Conservation (phyloP, 2,329 filamentous ascomycete genomes). For the Lachnellula arida region DNA sequence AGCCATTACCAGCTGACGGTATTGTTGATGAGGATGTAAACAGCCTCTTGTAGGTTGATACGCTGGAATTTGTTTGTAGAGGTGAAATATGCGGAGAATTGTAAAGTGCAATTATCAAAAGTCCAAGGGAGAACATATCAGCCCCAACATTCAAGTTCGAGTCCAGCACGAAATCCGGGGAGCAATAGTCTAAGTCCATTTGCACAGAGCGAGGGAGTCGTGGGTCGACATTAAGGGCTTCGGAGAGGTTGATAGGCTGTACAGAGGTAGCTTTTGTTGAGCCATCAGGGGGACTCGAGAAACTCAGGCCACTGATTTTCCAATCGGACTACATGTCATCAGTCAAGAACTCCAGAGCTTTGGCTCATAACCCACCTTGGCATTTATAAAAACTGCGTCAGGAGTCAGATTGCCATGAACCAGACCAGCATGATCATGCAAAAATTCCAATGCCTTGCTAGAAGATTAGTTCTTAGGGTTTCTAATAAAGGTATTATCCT, state of each 20-base stretch:
- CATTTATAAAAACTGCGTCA: conserved; percentile 88
- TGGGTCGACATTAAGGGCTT: conserved; percentile 80
- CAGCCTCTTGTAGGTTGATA: conserved; percentile 78
- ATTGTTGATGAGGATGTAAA: conserved; percentile 75
- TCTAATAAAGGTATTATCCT: too few relatives aligned
- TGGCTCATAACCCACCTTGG: conserved; percentile 57
- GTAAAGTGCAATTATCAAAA: conserved; percentile 85
- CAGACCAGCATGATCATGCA: conserved; percentile 90
- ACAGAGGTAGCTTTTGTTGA: conserved; percentile 72
- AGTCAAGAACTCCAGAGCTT: conserved; percentile 20
- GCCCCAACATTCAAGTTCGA: conserved; percentile 77
- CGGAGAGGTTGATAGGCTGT: conserved; percentile 73
- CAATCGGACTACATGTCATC: conserved; percentile 70
- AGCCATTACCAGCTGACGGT: conserved; percentile 78
- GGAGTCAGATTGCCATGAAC: conserved; percentile 94
- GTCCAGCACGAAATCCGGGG: conserved; percentile 91
- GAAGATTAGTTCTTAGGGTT: too few relatives aligned
- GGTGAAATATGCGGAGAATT: conserved; percentile 92
- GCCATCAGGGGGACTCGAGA: conserved; percentile 75
- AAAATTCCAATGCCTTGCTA: conserved; percentile 88
- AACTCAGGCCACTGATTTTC: conserved; percentile 95
- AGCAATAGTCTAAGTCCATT: conserved; percentile 87
- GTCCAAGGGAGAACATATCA: conserved; percentile 90
- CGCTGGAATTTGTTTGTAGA: conserved; percentile 72
- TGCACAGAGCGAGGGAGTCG: conserved; percentile 79